phyloP scores from a whole-genome alignment of 257 asterid genomes.

The Eucommia ulmoides region DNA sequence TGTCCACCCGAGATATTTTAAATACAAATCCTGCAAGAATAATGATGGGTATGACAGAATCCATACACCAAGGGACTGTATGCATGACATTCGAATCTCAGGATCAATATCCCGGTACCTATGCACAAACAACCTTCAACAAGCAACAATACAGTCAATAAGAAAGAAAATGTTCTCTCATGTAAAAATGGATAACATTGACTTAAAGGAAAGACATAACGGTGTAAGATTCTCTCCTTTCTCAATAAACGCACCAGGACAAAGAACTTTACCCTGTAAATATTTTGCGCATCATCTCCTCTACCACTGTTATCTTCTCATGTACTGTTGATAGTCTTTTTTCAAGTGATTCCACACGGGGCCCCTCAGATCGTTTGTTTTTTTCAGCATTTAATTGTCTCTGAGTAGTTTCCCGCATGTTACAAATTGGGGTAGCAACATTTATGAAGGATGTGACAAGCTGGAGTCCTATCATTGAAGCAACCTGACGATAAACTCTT shows the following conservation, averaged over 20 bases:
- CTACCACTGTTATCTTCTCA: conserved; percentile 75
- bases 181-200: not conserved
- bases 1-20: conserved; percentile 99
- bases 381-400: conserved; percentile 94
- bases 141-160: not conserved
- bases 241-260: not conserved
- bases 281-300: conserved; percentile 92
- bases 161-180: not conserved
- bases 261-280: conserved; percentile 59
- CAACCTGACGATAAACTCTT: conserved; percentile 81
- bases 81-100: conserved; percentile 82
- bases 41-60: conserved; percentile 81
- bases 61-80: conserved; percentile 96
- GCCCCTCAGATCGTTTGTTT: conserved; percentile 67
- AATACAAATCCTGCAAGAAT: conserved; percentile 92
- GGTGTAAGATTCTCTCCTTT: not conserved
- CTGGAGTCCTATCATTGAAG: conserved; percentile 94
- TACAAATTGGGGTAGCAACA: conserved; percentile 74
- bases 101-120: conserved; percentile 95
- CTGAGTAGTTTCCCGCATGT: conserved; percentile 90
- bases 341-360: conserved; percentile 83
- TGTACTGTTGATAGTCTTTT: conserved; percentile 68
- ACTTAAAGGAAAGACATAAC: not conserved
- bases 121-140: conserved; percentile 83
- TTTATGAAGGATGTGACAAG: conserved; percentile 93